Evolutionary conservation across 169 alveolate species (phyloP).

Genomic region (Plasmodium yoelii): DNA sequence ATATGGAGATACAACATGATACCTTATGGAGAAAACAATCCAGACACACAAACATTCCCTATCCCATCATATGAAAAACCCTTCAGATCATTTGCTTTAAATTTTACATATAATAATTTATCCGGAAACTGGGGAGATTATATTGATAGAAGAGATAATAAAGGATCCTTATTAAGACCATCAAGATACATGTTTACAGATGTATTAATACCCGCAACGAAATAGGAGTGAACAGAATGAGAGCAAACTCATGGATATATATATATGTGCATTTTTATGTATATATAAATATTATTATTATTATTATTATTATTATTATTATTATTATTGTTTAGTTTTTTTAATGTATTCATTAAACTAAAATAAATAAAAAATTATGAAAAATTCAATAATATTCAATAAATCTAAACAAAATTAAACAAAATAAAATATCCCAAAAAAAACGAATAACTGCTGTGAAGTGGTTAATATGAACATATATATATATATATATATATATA

Average conservation of each 20-base stretch:
- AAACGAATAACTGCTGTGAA: background rate
- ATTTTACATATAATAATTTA: slow-evolving; percentile 89
- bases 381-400: background rate
- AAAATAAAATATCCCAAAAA: background rate
- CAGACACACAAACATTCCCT: slow-evolving; percentile 86
- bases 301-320: slow-evolving; percentile 20
- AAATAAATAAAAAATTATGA: background rate
- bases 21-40: slow-evolving; percentile 90
- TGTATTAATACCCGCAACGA: slow-evolving; percentile 86
- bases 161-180: slow-evolving; percentile 88
- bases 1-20: slow-evolving; percentile 86
- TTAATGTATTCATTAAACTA: background rate
- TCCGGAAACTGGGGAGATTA: slow-evolving; percentile 93
- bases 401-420: background rate
- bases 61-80: slow-evolving; percentile 89
- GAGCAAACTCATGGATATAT: slow-evolving; percentile 3
- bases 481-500: too few relatives aligned
- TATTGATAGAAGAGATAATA: slow-evolving; percentile 89
- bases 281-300: background rate
- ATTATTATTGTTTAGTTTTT: slow-evolving; percentile 5
- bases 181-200: slow-evolving; percentile 90
- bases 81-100: slow-evolving; percentile 88
- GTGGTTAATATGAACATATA: background rate
- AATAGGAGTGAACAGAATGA: slow-evolving; percentile 36
- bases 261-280: slow-evolving; percentile 2